phyloP scores from a whole-genome alignment of 176 grass and related monocot genomes.

The Paspalum notatum region DNA sequence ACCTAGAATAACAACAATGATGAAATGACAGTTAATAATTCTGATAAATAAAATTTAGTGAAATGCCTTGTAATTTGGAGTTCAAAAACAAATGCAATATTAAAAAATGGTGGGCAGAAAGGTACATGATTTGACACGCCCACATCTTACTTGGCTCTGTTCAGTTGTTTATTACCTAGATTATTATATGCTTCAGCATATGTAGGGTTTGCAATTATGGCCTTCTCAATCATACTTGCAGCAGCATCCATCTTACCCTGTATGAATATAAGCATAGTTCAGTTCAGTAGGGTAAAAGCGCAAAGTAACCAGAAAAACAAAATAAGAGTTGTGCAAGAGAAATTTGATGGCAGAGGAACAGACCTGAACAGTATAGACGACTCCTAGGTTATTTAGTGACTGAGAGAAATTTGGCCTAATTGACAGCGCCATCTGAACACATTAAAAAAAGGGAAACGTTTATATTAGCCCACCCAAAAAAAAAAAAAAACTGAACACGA shows the following conservation, averaged over 20 bases:
- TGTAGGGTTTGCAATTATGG: constrained; percentile 80
- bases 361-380: constrained; percentile 99
- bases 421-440: constrained; percentile 87
- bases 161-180: constrained; percentile 65
- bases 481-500: constrained; percentile 29
- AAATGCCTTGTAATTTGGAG: not conserved
- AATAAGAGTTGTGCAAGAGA: constrained; percentile 23
- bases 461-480: constrained; percentile 13
- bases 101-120: constrained; percentile 6
- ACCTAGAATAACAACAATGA: constrained; percentile 55
- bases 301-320: constrained; percentile 8
- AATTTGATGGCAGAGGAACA: constrained; percentile 30
- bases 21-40: constrained; percentile 34
- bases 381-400: constrained; percentile 97
- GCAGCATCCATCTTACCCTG: constrained; percentile 99
- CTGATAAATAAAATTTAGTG: not conserved
- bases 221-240: constrained; percentile 95
- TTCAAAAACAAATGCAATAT: not conserved
- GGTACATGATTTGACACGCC: not conserved
- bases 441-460: constrained; percentile 23
- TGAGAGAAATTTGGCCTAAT: constrained; percentile 96
- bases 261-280: constrained; percentile 40
- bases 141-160: not conserved
- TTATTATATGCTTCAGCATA: constrained; percentile 99
- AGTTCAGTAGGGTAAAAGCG: constrained; percentile 30